These are phyloP conservation scores for Cenchrus fungigraminus DNA, from an alignment of 176 grass and related monocot species.

Conservation along the genomic window DNA sequence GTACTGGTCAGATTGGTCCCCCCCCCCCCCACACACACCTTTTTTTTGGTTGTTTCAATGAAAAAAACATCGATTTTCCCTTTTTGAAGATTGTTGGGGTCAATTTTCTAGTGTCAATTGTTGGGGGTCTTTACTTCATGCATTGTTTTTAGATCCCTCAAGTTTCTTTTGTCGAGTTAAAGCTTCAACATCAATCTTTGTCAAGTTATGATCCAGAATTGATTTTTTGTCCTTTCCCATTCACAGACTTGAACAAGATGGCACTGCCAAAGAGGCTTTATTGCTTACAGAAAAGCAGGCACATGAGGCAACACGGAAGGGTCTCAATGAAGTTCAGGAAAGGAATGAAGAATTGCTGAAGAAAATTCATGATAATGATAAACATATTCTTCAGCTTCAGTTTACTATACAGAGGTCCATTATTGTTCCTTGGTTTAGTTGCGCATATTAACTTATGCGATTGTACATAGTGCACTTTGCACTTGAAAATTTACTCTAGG, in stretches of 20 bases:
- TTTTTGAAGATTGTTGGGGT: background rate
- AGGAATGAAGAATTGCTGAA: constrained; percentile 52
- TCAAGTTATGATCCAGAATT: constrained; percentile 23
- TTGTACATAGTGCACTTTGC: background rate
- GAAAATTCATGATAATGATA: constrained; percentile 60
- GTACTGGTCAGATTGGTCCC: constrained; percentile 41
- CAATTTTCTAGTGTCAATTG: background rate
- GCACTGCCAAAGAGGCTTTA: constrained; percentile 45
- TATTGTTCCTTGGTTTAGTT: constrained; percentile 31
- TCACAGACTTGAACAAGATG: constrained; percentile 69
- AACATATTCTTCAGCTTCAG: constrained; percentile 63
- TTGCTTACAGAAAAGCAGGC: constrained; percentile 53
- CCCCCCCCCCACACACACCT: background rate
- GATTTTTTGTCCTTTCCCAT: constrained; percentile 26
- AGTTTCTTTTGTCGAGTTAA: constrained; percentile 22
- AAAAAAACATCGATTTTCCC: background rate
- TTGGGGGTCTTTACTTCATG: background rate
- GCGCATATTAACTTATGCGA: background rate
- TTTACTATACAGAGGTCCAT: constrained; percentile 62
- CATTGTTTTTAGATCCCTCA: background rate
- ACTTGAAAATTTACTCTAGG: constrained; percentile 16
- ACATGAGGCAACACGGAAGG: constrained; percentile 47
- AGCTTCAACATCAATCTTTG: constrained; percentile 6
- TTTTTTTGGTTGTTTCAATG: background rate
- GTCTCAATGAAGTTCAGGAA: constrained; percentile 53